Base-by-base conservation (phyloP, 805 yeast genomes). In the Yamadazyma sp. region DNA sequence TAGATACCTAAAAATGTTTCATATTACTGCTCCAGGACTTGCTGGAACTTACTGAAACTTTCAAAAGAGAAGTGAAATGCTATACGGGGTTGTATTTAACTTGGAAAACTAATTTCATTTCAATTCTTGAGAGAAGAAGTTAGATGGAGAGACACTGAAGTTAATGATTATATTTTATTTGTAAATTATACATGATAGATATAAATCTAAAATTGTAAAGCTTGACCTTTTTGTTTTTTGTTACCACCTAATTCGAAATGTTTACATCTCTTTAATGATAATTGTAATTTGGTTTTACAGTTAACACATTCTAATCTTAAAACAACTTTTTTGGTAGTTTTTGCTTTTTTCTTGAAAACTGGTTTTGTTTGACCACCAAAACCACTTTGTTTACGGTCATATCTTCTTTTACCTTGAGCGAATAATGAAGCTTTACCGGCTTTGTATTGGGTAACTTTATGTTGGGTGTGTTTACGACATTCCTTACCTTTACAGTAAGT, bases 311-410 rank as follows among this genome's bases (percentile, higher is more conserved):
- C 98, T 69, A 93, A 83, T 80, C 97, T 91, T 70, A 93, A 84
- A 55, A 93, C 98, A 71, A 93, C 95, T 86, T 93, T 93, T 88
- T 93, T 93, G 81, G 98, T 93, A 60, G 98, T 93, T 88, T 93
- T 93, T 64, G 98, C 98, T 77, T 93, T 93, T 86, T 93, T 93
- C 86, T 88, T 98, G 97, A 93, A 93, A 77, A 93, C 84, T 70
- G 82, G 98, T 82, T 88, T 93, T 77, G 98, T 93, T 80, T 93
- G 99, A 86, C 99, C 99, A 86, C 99, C 99, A 78, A 81, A 93
- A 88, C 98, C 98, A 64, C 85, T 70, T 80, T 93, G 98, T 78
- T 93, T 93, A 78, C 99, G 96, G 91, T 93, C 98, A 80, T 93
- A 93, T 82, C 99, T 89, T 82, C 99, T 88, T 91, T 94, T 93